These are phyloP conservation scores for Pythium periplocum DNA, from an alignment of 352 stramenopile species.

Conservation along the genomic window DNA sequence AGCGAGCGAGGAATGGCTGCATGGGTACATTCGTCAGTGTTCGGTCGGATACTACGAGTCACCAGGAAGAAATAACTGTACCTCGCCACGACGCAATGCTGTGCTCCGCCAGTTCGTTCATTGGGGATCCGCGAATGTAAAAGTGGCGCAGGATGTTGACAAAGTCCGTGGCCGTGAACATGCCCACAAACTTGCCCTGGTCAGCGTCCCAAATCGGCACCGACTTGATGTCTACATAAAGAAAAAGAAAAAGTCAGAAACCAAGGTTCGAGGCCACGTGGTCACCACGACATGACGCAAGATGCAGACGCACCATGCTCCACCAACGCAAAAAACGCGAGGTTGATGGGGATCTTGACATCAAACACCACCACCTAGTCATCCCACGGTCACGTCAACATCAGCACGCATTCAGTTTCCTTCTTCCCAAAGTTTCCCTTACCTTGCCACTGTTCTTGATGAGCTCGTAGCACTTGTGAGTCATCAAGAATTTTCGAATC, in stretches of 20 bases:
- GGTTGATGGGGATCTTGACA: slow-evolving; percentile 97
- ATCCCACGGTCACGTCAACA: slow-evolving; percentile 1
- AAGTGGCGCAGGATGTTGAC: slow-evolving; percentile 96
- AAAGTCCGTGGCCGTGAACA: slow-evolving; percentile 98
- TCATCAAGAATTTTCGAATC: slow-evolving; percentile 87
- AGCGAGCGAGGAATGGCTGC: slow-evolving; percentile 83
- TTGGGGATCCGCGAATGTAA: slow-evolving; percentile 86
- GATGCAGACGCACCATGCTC: slow-evolving; percentile 86
- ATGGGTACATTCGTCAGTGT: background rate
- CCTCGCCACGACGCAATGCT: slow-evolving; percentile 84
- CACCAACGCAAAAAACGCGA: slow-evolving; percentile 98
- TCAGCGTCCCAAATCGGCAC: slow-evolving; percentile 96
- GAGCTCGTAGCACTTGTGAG: slow-evolving; percentile 93
- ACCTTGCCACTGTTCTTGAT: slow-evolving; percentile 94
- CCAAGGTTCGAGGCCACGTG: too few species aligned
- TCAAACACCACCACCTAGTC: slow-evolving; percentile 95
- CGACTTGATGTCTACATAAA: slow-evolving; percentile 91
- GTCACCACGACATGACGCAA: too few species aligned
- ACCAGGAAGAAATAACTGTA: slow-evolving; percentile 11
- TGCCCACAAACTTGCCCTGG: slow-evolving; percentile 93
- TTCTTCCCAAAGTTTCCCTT: slow-evolving; percentile 10
- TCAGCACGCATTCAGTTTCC: background rate
- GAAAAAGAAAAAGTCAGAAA: slow-evolving; percentile 12
- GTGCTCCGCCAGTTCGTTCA: slow-evolving; percentile 84
- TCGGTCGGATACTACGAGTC: background rate